These are phyloP conservation scores for Didymella pinodella DNA, from an alignment of 2,329 filamentous ascomycete species.

Conservation along the genomic window DNA sequence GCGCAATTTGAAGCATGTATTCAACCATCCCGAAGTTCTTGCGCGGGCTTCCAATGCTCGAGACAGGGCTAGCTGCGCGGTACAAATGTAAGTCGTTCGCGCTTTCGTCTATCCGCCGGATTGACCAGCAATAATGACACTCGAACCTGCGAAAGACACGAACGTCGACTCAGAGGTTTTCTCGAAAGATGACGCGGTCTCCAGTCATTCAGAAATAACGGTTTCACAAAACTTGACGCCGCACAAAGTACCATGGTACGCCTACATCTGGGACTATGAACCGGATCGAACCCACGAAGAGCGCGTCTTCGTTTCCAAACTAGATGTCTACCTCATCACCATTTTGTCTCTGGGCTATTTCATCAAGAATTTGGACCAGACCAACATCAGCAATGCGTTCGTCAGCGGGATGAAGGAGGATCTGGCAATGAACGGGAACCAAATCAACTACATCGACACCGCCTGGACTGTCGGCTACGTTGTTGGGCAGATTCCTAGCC, in stretches of 20 bases:
- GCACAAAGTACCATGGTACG: constrained; percentile 34
- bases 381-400: constrained; percentile 38
- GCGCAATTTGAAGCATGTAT: constrained; percentile 27
- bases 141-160: constrained; percentile 8
- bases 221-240: background rate
- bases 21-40: constrained; percentile 16
- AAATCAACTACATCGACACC: constrained; percentile 34
- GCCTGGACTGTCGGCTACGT: constrained; percentile 34
- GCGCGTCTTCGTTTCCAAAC: constrained; percentile 32
- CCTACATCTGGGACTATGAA: constrained; percentile 42
- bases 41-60: background rate
- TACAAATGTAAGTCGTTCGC: constrained; percentile 18
- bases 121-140: constrained; percentile 11
- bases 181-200: constrained; percentile 7
- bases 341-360: constrained; percentile 34
- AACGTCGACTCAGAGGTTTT: constrained; percentile 1
- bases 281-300: constrained; percentile 34
- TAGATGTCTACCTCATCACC: constrained; percentile 34
- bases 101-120: background rate
- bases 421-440: constrained; percentile 32
- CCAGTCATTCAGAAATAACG: background rate
- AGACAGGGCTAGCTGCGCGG: background rate
- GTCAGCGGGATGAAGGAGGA: constrained; percentile 41
- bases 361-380: constrained; percentile 40
- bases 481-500: constrained; percentile 34